These are phyloP conservation scores for Thelephora aurantiotincta DNA, from an alignment of 768 basidiomycete genomes.

Conservation along the genomic window DNA sequence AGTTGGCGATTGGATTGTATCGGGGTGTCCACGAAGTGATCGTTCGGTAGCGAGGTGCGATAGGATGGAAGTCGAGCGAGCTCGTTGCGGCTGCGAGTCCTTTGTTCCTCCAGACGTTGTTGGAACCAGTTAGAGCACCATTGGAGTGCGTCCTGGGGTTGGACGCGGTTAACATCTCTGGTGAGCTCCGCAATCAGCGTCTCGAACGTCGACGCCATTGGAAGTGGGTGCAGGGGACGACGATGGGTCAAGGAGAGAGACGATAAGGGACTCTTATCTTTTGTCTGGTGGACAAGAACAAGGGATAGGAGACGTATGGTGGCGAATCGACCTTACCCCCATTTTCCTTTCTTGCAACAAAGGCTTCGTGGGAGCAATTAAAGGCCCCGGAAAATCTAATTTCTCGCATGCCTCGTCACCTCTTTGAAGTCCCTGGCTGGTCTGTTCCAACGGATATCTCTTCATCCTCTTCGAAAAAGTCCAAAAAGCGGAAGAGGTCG, in stretches of 20 bases:
- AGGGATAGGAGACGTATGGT: too few relatives aligned
- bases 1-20: slow-evolving; percentile 4
- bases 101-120: slow-evolving; percentile 71
- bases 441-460: slow-evolving; percentile 12
- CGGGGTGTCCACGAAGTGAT: slow-evolving; percentile 45
- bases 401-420: slow-evolving; percentile 12
- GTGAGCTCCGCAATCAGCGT: slow-evolving; percentile 72
- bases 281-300: too few relatives aligned
- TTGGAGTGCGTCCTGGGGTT: slow-evolving; percentile 85
- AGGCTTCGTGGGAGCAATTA: not conserved
- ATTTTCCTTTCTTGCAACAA: not conserved
- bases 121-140: slow-evolving; percentile 95
- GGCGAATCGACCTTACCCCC: too few relatives aligned
- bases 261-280: too few relatives aligned
- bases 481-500: slow-evolving; percentile 18
- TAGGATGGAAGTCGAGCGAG: slow-evolving; percentile 39
- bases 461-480: slow-evolving; percentile 1
- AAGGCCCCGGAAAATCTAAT: not conserved
- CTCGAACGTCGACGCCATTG: slow-evolving; percentile 62
- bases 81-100: slow-evolving; percentile 55
- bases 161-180: slow-evolving; percentile 72
- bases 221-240: not conserved
- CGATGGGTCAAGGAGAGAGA: not conserved
- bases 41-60: slow-evolving; percentile 36
- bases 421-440: slow-evolving; percentile 24